phyloP scores from a whole-genome alignment of 2,329 filamentous ascomycete genomes.

The Trichoderma afroharzianum region DNA sequence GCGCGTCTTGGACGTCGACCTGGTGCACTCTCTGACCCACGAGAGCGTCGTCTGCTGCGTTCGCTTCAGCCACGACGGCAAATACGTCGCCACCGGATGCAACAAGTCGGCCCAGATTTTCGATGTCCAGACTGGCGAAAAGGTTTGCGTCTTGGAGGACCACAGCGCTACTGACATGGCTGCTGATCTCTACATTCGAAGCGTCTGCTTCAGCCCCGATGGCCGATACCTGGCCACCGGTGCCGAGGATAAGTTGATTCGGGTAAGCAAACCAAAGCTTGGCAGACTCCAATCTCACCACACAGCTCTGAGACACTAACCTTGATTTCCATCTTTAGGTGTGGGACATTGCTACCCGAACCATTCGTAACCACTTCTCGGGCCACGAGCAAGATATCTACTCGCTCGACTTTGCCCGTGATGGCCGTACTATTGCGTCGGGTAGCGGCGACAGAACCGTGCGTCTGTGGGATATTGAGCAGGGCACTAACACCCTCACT shows the following conservation, averaged over 20 bases:
- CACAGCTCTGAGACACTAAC: neutral
- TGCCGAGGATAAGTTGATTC: conserved; percentile 94
- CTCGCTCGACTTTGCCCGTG: conserved; percentile 89
- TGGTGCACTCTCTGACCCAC: conserved; percentile 88
- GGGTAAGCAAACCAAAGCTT: conserved; percentile 57
- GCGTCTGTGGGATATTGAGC: conserved; percentile 92
- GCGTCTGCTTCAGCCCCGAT: conserved; percentile 97
- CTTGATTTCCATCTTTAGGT: conserved; percentile 56
- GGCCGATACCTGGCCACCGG: conserved; percentile 91
- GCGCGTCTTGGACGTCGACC: conserved; percentile 85
- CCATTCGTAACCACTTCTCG: conserved; percentile 89
- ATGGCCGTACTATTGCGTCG: conserved; percentile 90
- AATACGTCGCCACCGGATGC: conserved; percentile 94
- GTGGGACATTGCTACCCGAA: conserved; percentile 84
- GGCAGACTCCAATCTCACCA: neutral
- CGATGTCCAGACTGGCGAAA: conserved; percentile 81
- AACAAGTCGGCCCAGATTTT: conserved; percentile 99
- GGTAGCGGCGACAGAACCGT: conserved; percentile 94
- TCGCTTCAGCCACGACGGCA: conserved; percentile 91
- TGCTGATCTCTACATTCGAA: conserved; percentile 93
- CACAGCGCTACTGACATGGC: conserved; percentile 74
- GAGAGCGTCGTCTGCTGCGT: conserved; percentile 98
- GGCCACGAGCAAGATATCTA: conserved; percentile 99
- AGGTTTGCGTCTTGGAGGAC: conserved; percentile 87
- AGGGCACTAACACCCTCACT: conserved; percentile 74